These are phyloP conservation scores for Neofusicoccum sp. DNA, from an alignment of 2,329 filamentous ascomycete genomes.

Conservation along the genomic window DNA sequence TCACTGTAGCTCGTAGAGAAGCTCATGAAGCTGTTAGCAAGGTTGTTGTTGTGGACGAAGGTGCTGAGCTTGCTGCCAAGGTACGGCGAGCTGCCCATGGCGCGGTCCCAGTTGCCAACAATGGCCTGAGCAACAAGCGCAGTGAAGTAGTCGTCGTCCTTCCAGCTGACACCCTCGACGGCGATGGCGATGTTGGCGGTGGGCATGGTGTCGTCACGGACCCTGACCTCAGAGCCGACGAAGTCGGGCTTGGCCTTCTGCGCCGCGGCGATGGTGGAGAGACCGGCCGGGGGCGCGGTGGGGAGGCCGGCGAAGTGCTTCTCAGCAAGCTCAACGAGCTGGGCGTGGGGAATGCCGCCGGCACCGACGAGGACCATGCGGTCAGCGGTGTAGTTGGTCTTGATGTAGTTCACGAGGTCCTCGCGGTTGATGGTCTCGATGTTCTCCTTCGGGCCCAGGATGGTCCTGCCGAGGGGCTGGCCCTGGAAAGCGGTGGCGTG, in stretches of 20 bases:
- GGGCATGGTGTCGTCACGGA: slow-evolving; percentile 93
- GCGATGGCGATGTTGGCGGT: slow-evolving; percentile 98
- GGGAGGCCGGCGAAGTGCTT: slow-evolving; percentile 87
- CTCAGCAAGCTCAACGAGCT: slow-evolving; percentile 94
- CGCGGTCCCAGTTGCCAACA: slow-evolving; percentile 99
- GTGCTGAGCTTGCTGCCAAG: slow-evolving; percentile 97
- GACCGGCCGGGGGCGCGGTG: slow-evolving; percentile 69
- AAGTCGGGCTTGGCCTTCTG: slow-evolving; percentile 90
- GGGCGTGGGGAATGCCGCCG: slow-evolving; percentile 87
- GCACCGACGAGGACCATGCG: slow-evolving; percentile 98
- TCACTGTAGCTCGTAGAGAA: slow-evolving; percentile 99
- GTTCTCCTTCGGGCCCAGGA: slow-evolving; percentile 96
- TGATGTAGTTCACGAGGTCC: slow-evolving; percentile 94
- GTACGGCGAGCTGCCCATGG: slow-evolving; percentile 95
- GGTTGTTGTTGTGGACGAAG: slow-evolving; percentile 88
- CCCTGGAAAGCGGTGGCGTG: slow-evolving; percentile 97
- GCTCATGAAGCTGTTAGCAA: slow-evolving; percentile 99
- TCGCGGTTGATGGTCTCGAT: slow-evolving; percentile 92
- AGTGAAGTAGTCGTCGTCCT: slow-evolving; percentile 98
- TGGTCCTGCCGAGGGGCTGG: slow-evolving; percentile 95
- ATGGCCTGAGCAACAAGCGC: slow-evolving; percentile 97
- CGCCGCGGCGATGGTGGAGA: slow-evolving; percentile 68
- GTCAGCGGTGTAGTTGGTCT: slow-evolving; percentile 99
- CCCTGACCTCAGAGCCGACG: slow-evolving; percentile 90
- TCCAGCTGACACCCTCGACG: slow-evolving; percentile 99